Evolutionary conservation across 768 basidiomycete genomes (phyloP), one percentile per base, ranked within the genome.

Genomic region (Daedaleopsis sinensis): DNA sequence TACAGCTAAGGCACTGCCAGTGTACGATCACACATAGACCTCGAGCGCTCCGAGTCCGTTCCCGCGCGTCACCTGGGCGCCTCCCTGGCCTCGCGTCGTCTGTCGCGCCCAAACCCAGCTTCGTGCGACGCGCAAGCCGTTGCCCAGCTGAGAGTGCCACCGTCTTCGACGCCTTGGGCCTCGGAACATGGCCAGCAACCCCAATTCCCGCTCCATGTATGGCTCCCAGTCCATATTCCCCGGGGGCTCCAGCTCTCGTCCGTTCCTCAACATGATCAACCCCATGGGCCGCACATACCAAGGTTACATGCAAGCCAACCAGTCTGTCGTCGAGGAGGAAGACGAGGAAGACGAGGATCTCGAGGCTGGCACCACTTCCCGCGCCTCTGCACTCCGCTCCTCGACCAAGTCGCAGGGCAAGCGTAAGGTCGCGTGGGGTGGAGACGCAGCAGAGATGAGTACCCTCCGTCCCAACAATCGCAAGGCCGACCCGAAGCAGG

Each of bases 191-290:
- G 58, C 63, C 39, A 38, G 50, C 37, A 54, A 63, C 18, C 60
- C 68, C 19, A 62, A 67, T 56, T 67, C 69, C 5, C 69, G 70
- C 24, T 70, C 71, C 11, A 60, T 72, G 49, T 67, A 72, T 61
- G 61, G 68, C 56, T 76, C 77, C 0, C 73, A 75, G 58, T 76
- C 76, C n/a, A 67, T 74, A 48, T 74, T 72, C 44, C 72, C 72
- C 8, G 69, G 72, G 48, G 77, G 77, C n/a, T 84, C 88, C 35
- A 82, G 77, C 69, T 91, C 90, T 37, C 84, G 88, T 36, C 88
- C 91, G 1, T 92, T 94, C 69, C 85, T 93, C 67, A 86, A 85
- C 73, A 85, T 91, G 82, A 78, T 94, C 38, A 94, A 93, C 71
- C 90, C 92, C 39, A 88, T 91, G 81, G 84, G 84, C 63, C 83